Percentiles rank a stretch among this genome's conserved stretches.
These are phyloP conservation scores for Neolentinus lepideus DNA, from an alignment of 1,284 basidiomycete species.

Conservation along the genomic window DNA sequence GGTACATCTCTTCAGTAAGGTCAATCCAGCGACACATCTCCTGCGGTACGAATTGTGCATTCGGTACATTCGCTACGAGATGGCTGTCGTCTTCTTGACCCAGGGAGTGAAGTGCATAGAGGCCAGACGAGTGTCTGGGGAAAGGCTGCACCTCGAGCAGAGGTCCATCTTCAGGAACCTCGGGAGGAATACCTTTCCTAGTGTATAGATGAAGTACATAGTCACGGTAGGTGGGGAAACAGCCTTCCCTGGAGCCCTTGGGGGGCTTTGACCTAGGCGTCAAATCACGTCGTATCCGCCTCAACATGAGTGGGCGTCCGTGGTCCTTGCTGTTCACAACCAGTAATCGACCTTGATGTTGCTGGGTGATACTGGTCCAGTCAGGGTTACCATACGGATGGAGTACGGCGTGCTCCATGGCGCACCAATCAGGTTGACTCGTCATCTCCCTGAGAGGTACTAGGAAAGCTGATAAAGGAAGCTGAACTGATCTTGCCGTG, in stretches of 20 bases:
- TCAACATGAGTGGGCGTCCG: conserved; percentile 50
- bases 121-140: conserved; percentile 33
- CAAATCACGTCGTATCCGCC: conserved; percentile 52
- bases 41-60: conserved; percentile 37
- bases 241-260: conserved; percentile 39
- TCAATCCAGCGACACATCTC: conserved; percentile 43
- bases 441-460: conserved; percentile 45
- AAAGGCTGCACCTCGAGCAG: conserved; percentile 45
- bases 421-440: conserved; percentile 44
- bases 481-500: conserved; percentile 44
- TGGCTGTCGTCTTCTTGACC: conserved; percentile 5
- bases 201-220: conserved; percentile 51
- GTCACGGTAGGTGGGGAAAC: conserved; percentile 46
- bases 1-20: conserved; percentile 39
- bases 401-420: conserved; percentile 40
- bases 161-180: conserved; percentile 46
- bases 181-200: conserved; percentile 31
- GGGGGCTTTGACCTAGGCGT: conserved; percentile 50
- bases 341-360: conserved; percentile 38
- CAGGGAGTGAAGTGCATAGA: conserved; percentile 30
- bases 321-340: conserved; percentile 46
- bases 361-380: conserved; percentile 44
- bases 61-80: neutral
- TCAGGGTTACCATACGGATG: conserved; percentile 43
- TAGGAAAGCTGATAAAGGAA: conserved; percentile 50